A percentile compares a stretch with the other conserved stretches of the same genome.
phyloP scores from a whole-genome alignment of 2,329 filamentous ascomycete genomes.

The Periconia macrospinosa region DNA sequence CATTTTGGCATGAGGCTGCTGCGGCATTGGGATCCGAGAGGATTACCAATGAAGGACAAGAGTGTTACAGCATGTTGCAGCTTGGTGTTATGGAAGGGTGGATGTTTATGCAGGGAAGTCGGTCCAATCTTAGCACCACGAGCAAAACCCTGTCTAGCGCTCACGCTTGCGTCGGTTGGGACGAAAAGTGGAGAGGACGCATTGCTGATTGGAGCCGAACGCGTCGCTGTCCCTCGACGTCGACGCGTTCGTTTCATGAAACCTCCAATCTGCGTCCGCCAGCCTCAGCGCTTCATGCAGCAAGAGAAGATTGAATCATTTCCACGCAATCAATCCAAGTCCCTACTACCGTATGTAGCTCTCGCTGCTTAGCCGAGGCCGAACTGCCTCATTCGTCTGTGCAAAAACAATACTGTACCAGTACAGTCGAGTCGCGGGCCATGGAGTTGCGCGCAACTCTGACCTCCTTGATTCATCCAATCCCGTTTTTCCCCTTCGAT shows the following conservation, averaged over 20 bases:
- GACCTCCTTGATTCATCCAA: background rate
- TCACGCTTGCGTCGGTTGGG: slow-evolving; percentile 1
- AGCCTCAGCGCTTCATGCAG: slow-evolving; percentile 15
- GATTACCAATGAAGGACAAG: background rate
- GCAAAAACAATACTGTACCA: background rate
- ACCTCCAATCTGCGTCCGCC: background rate
- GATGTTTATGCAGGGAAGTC: slow-evolving; percentile 6
- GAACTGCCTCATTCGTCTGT: background rate
- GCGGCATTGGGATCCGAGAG: background rate
- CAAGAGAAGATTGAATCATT: background rate
- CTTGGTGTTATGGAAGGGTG: background rate
- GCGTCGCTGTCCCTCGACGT: slow-evolving; percentile 1
- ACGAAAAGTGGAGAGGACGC: slow-evolving; percentile 6
- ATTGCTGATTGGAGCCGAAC: slow-evolving; percentile 11
- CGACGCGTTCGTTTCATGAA: slow-evolving; percentile 9
- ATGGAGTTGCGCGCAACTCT: too few relatives aligned
- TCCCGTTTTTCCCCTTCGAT: slow-evolving; percentile 14
- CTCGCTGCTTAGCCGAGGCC: too few relatives aligned
- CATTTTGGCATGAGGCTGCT: background rate
- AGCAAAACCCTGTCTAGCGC: background rate
- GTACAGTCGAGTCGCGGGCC: too few relatives aligned
- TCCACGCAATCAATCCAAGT: background rate
- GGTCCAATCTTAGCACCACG: background rate
- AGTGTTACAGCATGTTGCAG: background rate
- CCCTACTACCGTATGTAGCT: too few relatives aligned